Base-by-base conservation (phyloP, 2,329 filamentous ascomycete species). In the Ascochyta clinopodiicola region DNA sequence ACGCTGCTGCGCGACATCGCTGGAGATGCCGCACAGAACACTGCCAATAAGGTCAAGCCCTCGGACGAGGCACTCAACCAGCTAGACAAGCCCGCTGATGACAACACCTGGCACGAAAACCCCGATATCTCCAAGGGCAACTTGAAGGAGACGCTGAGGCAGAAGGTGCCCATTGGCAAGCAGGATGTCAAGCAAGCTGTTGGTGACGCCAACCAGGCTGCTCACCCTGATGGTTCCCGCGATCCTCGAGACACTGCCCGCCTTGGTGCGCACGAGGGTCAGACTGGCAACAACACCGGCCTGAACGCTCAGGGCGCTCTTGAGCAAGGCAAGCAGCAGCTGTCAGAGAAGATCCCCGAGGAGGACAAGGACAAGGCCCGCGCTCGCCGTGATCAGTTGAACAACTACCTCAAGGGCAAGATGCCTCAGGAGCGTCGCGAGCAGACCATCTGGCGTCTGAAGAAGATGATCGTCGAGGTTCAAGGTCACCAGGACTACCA, bases 381-480 rank as follows among this genome's bases (percentile, higher is more conserved):
- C 44, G 78, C 78, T 44, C 74, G 76, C 57, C 76, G 77, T 15
- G 78, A 80, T 55, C 75, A 82, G 53, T 82, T 88, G 24, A 87
- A 84, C 71, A 86, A 90, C 64, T 98, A 98, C 74, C 80, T 97
- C 51, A 83, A 86, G 66, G 85, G 88, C 69, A 99, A 98, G 83
- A 84, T 99, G 78, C 93, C 95, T 1, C 81, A 94, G 77, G 93
- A 98, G 76, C 92, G 95, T 57, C 92, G 93, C 57, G 92, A 98
- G 7, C 92, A 96, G 81, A 88, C 88, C 51, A 88, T 97, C 68
- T 96, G 88, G 85, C 90, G 95, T 34, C 79, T 99, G 64, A 99
- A 94, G 87, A 98, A 98, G 86, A 96, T 98, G 90, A 81, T 99
- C 35, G 87, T 97, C 40, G 95, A 99, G 78, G 92, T 96, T 68